phyloP scores from a whole-genome alignment of 345 rosid species.

The Lepidium didymum region DNA sequence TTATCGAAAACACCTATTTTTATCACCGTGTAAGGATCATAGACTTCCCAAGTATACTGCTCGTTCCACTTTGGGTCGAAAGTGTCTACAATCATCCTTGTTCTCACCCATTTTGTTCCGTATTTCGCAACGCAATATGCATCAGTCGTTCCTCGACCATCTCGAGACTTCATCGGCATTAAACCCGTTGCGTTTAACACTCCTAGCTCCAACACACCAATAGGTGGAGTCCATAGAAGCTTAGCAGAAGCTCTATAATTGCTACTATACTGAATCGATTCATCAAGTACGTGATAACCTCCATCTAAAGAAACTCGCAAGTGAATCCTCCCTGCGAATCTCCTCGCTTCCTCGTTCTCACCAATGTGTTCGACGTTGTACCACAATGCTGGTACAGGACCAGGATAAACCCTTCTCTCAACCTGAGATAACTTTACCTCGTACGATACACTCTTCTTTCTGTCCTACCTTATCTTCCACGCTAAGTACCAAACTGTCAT shows the following conservation, averaged over 20 bases:
- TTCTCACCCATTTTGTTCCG: slow-evolving; percentile 46
- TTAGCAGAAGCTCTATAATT: slow-evolving; percentile 43
- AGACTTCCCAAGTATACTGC: slow-evolving; percentile 55
- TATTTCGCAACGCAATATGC: slow-evolving; percentile 50
- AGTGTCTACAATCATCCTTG: slow-evolving; percentile 39
- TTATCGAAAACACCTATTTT: slow-evolving; percentile 45
- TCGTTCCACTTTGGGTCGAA: slow-evolving; percentile 43
- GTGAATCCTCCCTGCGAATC: slow-evolving; percentile 40
- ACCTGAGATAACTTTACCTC: slow-evolving; percentile 36
- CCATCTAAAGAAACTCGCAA: slow-evolving; percentile 47
- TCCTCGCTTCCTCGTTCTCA: neutral
- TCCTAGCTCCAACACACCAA: slow-evolving; percentile 50
- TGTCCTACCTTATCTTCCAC: slow-evolving; percentile 29
- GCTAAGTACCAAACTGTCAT: slow-evolving; percentile 33
- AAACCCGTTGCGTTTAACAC: slow-evolving; percentile 40
- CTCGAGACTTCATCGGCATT: slow-evolving; percentile 41
- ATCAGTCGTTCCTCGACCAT: slow-evolving; percentile 38
- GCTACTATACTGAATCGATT: slow-evolving; percentile 45
- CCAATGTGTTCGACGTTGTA: slow-evolving; percentile 21
- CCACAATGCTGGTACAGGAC: slow-evolving; percentile 29
- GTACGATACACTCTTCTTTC: slow-evolving; percentile 32
- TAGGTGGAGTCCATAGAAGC: slow-evolving; percentile 30
- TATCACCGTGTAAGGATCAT: slow-evolving; percentile 43
- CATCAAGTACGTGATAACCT: slow-evolving; percentile 50
- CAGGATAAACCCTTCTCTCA: slow-evolving; percentile 34